Evolutionary conservation across 106 monocot species (phyloP), one percentile per base, ranked within the genome.

Genomic region (Apostasia shenzhenica): DNA sequence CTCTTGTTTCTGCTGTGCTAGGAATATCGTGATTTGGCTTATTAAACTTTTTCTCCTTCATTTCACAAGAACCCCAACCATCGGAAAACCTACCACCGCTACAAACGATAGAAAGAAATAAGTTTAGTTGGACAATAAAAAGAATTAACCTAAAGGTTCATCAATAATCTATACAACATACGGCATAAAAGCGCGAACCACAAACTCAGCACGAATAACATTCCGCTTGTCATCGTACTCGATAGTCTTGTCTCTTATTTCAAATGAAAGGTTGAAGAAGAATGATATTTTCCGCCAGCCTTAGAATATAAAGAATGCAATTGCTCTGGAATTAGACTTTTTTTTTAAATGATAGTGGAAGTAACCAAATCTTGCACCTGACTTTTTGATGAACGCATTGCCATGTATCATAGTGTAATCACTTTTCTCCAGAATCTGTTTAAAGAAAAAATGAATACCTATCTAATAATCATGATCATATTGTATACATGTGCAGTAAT

Each of bases 1-100:
- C 92, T 76, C 99, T 81, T 55, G 99, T 99, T 90, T 93, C 99
- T 65, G 92, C 99, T 72, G 90, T 99, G 85, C 99, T 92, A 58
- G 99, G 92, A 63, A 99, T 87, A 66, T 99, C 92, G 76, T 93
- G 89, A 57, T 92, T 99, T 71, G 99, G 90, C 69, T 85, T 92
- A 57, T 50, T 41, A 76, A 99, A 90, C 57, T 79, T 79, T 72
- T 99, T 92, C 61, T 99, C 90, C 66, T 81, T 86, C 11, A 79
- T 68, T 41, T 99, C 99, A 70, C 99, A 87, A 61, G 99, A 99
- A 54, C 99, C 92, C 92, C 89, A 99, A 55, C 92, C 90, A 77
- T 99, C 99, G 5, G 87, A 81, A 63, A 87, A 99, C 57, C 92
- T 89, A 51, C 99, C 99, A 66, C 99, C 84, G 56, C 92, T 97